These are phyloP conservation scores for Phytophthora fragariae DNA, from an alignment of 352 stramenopile species.

Conservation along the genomic window DNA sequence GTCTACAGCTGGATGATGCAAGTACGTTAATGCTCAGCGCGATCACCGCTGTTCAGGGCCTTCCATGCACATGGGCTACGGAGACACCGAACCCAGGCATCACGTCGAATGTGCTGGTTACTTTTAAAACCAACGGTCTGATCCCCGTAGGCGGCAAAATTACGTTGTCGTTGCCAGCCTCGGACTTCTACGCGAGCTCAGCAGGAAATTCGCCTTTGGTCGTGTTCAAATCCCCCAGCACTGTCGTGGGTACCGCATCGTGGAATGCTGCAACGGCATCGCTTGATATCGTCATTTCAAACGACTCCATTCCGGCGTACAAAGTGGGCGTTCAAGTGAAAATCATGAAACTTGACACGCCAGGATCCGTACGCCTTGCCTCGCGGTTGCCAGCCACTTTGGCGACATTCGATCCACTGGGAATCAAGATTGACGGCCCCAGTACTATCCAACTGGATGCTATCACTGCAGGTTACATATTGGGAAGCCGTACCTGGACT, in stretches of 20 bases:
- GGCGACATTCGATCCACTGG: constrained; percentile 51
- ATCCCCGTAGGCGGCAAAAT: constrained; percentile 52
- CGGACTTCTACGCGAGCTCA: constrained; percentile 49
- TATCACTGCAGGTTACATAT: constrained; percentile 50
- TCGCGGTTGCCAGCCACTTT: constrained; percentile 34
- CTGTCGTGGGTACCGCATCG: constrained; percentile 20
- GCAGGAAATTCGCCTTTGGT: constrained; percentile 30
- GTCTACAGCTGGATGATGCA: constrained; percentile 47
- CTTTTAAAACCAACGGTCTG: constrained; percentile 56
- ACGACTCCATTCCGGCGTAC: constrained; percentile 45
- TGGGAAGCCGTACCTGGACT: constrained; percentile 60
- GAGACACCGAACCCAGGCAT: constrained; percentile 55
- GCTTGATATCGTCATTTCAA: constrained; percentile 31
- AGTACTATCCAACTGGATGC: constrained; percentile 50
- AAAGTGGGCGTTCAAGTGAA: constrained; percentile 37
- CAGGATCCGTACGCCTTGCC: constrained; percentile 42
- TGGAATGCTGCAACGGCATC: constrained; percentile 32
- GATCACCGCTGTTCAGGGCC: constrained; percentile 47
- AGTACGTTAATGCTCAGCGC: constrained; percentile 43
- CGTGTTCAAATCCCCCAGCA: constrained; percentile 36
- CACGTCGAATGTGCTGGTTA: constrained; percentile 49
- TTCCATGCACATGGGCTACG: constrained; percentile 50
- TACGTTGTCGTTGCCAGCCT: constrained; percentile 41
- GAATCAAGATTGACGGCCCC: constrained; percentile 61
- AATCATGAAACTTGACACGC: constrained; percentile 53